These are phyloP conservation scores for Lactarius indigo DNA, from an alignment of 768 basidiomycete species.

Conservation along the genomic window DNA sequence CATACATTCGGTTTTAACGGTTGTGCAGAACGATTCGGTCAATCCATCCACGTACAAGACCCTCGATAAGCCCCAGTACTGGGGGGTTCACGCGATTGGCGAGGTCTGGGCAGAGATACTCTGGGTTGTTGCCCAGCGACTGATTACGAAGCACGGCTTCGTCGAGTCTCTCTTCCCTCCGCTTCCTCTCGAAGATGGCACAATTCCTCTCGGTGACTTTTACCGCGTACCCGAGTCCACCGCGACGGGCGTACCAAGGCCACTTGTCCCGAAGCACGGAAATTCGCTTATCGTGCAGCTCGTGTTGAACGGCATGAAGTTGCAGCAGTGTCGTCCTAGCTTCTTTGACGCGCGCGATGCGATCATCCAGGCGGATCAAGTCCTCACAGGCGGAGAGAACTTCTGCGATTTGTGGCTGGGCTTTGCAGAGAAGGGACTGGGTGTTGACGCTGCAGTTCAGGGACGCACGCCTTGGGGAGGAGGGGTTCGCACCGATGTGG, in stretches of 20 bases:
- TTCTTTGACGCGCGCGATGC: slow-evolving; percentile 91
- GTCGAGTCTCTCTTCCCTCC: slow-evolving; percentile 80
- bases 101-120: slow-evolving; percentile 96
- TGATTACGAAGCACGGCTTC: slow-evolving; percentile 84
- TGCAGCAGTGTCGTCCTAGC: slow-evolving; percentile 85
- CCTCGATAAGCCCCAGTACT: slow-evolving; percentile 90
- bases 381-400: slow-evolving; percentile 93
- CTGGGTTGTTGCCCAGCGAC: slow-evolving; percentile 69
- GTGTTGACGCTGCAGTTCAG: slow-evolving; percentile 66
- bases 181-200: slow-evolving; percentile 56
- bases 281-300: slow-evolving; percentile 85
- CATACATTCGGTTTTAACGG: not conserved
- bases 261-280: slow-evolving; percentile 84
- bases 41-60: slow-evolving; percentile 96
- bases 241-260: slow-evolving; percentile 43
- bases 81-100: slow-evolving; percentile 89
- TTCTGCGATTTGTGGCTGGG: slow-evolving; percentile 81
- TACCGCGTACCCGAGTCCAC: slow-evolving; percentile 48
- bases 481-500: slow-evolving; percentile 71
- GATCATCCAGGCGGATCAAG: slow-evolving; percentile 86
- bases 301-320: slow-evolving; percentile 89
- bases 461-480: slow-evolving; percentile 91
- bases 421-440: slow-evolving; percentile 81
- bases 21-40: slow-evolving; percentile 48
- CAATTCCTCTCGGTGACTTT: slow-evolving; percentile 67